Conservation (phyloP, 495 filamentous ascomycete genomes). For the Aspergillus indologenus region DNA sequence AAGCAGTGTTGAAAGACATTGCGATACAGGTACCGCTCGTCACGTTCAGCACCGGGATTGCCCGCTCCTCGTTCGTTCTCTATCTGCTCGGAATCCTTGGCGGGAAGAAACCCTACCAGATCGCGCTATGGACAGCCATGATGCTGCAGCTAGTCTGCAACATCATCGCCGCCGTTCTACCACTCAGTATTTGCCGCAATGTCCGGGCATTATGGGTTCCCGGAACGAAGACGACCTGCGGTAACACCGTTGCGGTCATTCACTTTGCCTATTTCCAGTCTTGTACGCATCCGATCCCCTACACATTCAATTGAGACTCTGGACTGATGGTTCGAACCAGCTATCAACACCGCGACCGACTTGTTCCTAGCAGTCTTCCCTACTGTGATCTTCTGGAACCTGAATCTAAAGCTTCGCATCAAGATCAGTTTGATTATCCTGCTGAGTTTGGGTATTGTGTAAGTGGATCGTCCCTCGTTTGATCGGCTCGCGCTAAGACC, state of each 20-base stretch:
- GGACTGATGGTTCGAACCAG: conserved; percentile 16
- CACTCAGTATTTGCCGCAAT: conserved; percentile 31
- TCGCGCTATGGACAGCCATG: conserved; percentile 27
- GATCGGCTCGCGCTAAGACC: conserved; percentile 8
- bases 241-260: conserved; percentile 22
- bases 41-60: conserved; percentile 34
- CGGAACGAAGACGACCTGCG: conserved; percentile 27
- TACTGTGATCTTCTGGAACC: conserved; percentile 43
- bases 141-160: conserved; percentile 30
- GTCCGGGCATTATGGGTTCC: conserved; percentile 27
- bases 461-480: conserved; percentile 10
- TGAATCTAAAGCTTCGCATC: conserved; percentile 37
- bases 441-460: conserved; percentile 41
- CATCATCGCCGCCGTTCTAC: conserved; percentile 29
- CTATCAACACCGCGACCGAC: conserved; percentile 42
- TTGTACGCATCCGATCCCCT: conserved; percentile 17
- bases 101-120: conserved; percentile 25
- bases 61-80: conserved; percentile 32
- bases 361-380: conserved; percentile 43
- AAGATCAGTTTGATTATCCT: conserved; percentile 40
- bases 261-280: conserved; percentile 36
- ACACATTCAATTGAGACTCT: background rate
- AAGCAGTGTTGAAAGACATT: conserved; percentile 30
- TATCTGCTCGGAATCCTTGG: conserved; percentile 34
- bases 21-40: conserved; percentile 32